Evolutionary conservation across 176 grass and related monocot species (phyloP).

Genomic region (Bolboschoenus planiculmis): DNA sequence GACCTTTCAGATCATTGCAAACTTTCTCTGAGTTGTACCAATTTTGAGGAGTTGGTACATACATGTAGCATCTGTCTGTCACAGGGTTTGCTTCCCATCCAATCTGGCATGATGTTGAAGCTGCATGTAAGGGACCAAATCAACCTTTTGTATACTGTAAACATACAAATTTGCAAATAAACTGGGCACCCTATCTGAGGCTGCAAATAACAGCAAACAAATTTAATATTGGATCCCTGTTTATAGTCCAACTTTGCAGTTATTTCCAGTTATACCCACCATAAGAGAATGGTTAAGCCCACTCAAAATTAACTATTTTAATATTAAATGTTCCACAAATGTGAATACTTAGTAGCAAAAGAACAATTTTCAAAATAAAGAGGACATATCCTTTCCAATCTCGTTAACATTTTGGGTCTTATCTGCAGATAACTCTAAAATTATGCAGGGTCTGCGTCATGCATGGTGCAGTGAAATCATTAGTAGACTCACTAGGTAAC

Average conservation of each 20-base stretch:
- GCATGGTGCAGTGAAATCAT: background rate
- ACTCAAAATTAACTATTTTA: background rate
- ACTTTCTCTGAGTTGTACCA: slow-evolving; percentile 54
- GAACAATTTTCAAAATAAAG: too few relatives aligned
- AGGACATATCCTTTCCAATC: background rate
- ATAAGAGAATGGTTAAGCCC: background rate
- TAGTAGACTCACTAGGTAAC: background rate
- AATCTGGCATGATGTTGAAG: slow-evolving; percentile 46
- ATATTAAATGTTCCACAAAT: background rate
- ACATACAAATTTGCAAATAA: background rate
- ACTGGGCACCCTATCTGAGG: background rate
- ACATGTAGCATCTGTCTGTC: slow-evolving; percentile 56
- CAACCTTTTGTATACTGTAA: background rate
- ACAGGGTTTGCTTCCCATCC: slow-evolving; percentile 50
- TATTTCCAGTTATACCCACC: background rate
- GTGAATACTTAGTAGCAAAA: background rate
- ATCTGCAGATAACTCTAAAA: background rate
- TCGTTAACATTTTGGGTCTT: background rate
- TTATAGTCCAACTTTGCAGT: background rate
- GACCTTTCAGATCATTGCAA: slow-evolving; percentile 46
- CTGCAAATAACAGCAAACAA: background rate
- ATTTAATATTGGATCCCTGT: background rate
- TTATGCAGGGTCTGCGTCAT: background rate
- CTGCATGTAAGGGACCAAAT: slow-evolving; percentile 30
- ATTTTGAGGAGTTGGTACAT: slow-evolving; percentile 39